Conservation (phyloP, 2,329 filamentous ascomycete genomes). For the Arthroderma sp. region DNA sequence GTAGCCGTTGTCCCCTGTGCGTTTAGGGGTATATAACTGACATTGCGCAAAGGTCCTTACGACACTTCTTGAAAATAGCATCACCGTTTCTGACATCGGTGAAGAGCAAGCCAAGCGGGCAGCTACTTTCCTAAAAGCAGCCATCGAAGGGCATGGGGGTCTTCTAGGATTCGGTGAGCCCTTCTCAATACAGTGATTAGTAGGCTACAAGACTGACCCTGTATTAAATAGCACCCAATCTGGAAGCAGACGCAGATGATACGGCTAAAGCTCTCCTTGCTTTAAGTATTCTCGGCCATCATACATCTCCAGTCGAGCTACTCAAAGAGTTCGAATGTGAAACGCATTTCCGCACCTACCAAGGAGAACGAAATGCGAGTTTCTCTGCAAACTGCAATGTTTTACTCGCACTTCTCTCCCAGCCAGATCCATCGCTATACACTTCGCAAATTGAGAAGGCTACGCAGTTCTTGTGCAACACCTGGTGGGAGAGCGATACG, state of each 20-base stretch:
- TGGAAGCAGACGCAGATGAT: not conserved
- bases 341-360: conserved; percentile 24
- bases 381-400: conserved; percentile 29
- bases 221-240: not conserved
- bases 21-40: not conserved
- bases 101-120: not conserved
- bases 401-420: conserved; percentile 22
- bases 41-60: not conserved
- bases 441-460: conserved; percentile 21
- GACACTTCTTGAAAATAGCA: not conserved
- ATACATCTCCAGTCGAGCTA: not conserved
- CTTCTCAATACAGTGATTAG: not conserved
- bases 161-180: not conserved
- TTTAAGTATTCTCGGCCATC: not conserved
- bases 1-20: not conserved
- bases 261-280: not conserved
- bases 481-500: conserved; percentile 17
- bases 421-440: conserved; percentile 13
- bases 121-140: not conserved
- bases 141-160: not conserved
- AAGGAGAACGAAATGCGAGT: conserved; percentile 22
- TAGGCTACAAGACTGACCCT: not conserved
- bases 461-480: conserved; percentile 18
- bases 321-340: conserved; percentile 19
- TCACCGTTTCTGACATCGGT: not conserved